Evolutionary conservation across 2,329 filamentous ascomycete genomes (phyloP), one percentile per base, ranked within the genome.

Genomic region (Penicillium occitanis): DNA sequence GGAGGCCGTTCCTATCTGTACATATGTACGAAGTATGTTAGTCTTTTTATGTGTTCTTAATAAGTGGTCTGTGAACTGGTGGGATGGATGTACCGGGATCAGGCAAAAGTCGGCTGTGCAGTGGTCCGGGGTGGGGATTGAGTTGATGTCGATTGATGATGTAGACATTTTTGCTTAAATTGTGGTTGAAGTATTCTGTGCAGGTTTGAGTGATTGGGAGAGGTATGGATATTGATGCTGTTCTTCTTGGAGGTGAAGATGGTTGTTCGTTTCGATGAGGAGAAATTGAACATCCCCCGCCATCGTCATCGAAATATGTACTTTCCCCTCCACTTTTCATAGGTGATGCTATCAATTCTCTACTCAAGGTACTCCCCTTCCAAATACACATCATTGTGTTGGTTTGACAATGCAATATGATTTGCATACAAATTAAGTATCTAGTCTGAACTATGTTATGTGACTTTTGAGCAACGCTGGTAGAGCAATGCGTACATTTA

Each of bases 41-140:
- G 33, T 35, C 33, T 35, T 35, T 3, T 35, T 11, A 10, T 35
- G 10, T 35, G 8, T 35, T 35, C 33, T 35, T 11, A 11, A 35
- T 35, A 10, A 35, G 10, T 7, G 30, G 7, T 33, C 30, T 33
- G 40, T 7, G 11, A 13, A 10, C 5, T 46, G 7, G 44, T 4
- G 17, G 46, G n/a, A 19, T 10, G 30, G 30, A 37, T 58, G 62
- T 59, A 67, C 67, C 22, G 67, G 93, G 68, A 97, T 90, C 70
- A 97, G 84, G 78, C 93, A 97, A 77, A 97, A 97, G 80, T 97
- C 93, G 66, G 90, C 93, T 64, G 90, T 92, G 79, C 92, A 96
- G 66, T 88, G 82, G 65, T 86, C 82, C 3, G 93, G 93, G 0
- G 92, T 94, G 48, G 76, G 73, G 59, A 79, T 74, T 6, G 70